Base-by-base conservation (phyloP, 129 eudicot species). In the Heracleum sosnowskyi region DNA sequence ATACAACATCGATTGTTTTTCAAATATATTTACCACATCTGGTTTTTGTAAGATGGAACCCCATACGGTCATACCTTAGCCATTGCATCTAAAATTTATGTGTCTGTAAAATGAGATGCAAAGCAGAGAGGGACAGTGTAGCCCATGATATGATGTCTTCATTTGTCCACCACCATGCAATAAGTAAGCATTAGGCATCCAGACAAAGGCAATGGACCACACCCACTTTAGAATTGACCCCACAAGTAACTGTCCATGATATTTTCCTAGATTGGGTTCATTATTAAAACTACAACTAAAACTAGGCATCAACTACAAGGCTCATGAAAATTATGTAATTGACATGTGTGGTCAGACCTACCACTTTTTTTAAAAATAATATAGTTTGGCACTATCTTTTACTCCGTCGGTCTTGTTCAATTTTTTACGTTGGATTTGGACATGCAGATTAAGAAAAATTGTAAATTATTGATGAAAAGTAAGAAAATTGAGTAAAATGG, bases 41-140 rank as follows among this genome's bases (percentile, higher is more conserved):
- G 72, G 31, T 31, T 13, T 62, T 22, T 9, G 11, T 69, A 22
- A 68, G 53, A 79, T 79, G 82, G 82, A 79, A 73, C 49, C 71
- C 82, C 82, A 79, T n/a, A n/a, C n/a, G n/a, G n/a, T n/a, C n/a
- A n/a, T 79, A 26, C 51, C 69, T 22, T 69, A 44, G 63, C 82
- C 82, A 70, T 69, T 66, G 37, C 72, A 66, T 26, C 77, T 44
- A 39, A 16, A 44, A 26, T 15, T 44, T 28, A 4, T 41, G 55
- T 73, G 77, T 74, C 62, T 44, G 47, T 47, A 35, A 44, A 69
- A 44, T 79, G 82, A 60, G 53, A 73, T 73, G 44, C 78, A 55
- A 35, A 66, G 53, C 70, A 81, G 40, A 66, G 60, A 26, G 24
- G 37, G 57, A 26, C 55, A 11, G 57, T 42, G 77, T 74, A 74